A percentile compares a stretch with the other conserved stretches of the same genome.
Conservation (phyloP, 2,329 filamentous ascomycete species). For the Helotiales sp. region DNA sequence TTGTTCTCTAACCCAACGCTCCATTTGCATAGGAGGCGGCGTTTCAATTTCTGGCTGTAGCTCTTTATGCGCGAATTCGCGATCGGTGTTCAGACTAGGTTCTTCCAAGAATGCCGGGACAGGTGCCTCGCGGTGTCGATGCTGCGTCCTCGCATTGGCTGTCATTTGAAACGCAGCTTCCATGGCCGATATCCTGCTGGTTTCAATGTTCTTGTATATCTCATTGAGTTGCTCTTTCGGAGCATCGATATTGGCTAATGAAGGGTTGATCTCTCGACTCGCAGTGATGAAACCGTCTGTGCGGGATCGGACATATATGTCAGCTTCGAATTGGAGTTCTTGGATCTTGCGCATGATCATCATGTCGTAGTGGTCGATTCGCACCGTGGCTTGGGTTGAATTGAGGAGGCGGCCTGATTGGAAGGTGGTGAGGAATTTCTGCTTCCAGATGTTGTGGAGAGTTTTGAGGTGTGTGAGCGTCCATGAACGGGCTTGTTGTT, state of each 20-base stretch:
- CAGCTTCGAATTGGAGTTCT: conserved; percentile 31
- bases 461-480: conserved; percentile 26
- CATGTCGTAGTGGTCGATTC: conserved; percentile 32
- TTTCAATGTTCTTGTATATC: conserved; percentile 8
- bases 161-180: background rate
- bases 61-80: conserved; percentile 29
- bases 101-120: conserved; percentile 29
- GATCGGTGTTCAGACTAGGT: conserved; percentile 24
- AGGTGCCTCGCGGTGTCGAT: background rate
- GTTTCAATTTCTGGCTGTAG: conserved; percentile 25
- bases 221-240: conserved; percentile 21
- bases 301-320: conserved; percentile 26
- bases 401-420: conserved; percentile 23
- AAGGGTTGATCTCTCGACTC: conserved; percentile 18
- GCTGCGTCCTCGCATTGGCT: conserved; percentile 18
- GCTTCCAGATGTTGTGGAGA: conserved; percentile 32
- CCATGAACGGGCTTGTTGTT: conserved; percentile 29
- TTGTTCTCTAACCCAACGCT: conserved; percentile 28
- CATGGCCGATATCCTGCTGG: background rate
- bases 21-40: conserved; percentile 18
- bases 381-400: conserved; percentile 28
- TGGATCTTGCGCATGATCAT: conserved; percentile 33
- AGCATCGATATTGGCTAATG: conserved; percentile 11
- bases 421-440: conserved; percentile 20
- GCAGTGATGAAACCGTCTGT: conserved; percentile 29